Conservation (phyloP, 2,329 filamentous ascomycete genomes). For the Raffaelea arxii region DNA sequence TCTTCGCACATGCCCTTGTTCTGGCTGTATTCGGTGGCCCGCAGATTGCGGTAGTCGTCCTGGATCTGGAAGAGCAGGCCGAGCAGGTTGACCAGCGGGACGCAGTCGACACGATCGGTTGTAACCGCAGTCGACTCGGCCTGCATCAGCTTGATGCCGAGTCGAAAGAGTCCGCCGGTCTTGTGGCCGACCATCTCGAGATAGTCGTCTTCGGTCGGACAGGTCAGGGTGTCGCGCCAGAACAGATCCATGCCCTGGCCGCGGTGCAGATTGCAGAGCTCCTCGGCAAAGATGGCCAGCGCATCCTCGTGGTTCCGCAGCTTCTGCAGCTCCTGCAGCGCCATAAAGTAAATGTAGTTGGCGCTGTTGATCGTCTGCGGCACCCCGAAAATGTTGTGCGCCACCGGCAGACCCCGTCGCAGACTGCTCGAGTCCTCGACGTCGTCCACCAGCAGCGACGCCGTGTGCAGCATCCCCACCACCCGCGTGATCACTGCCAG, state of each 20-base stretch:
- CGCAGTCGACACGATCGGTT: conserved; percentile 67
- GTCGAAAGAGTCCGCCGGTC: conserved; percentile 75
- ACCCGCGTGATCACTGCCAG: conserved; percentile 69
- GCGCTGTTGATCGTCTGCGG: conserved; percentile 86
- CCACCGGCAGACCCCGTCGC: conserved; percentile 70
- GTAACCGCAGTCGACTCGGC: conserved; percentile 49
- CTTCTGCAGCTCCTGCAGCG: conserved; percentile 63
- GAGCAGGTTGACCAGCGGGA: conserved; percentile 75
- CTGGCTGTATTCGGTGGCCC: conserved; percentile 61
- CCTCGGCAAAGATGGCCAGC: conserved; percentile 67
- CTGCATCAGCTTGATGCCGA: conserved; percentile 84
- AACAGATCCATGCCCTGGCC: conserved; percentile 89
- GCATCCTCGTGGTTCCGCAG: conserved; percentile 57
- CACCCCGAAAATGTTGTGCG: conserved; percentile 75
- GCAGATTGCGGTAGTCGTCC: conserved; percentile 89
- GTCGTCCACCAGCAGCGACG: conserved; percentile 76
- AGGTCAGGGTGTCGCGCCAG: conserved; percentile 78
- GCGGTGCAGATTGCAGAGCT: conserved; percentile 74
- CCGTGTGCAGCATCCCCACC: conserved; percentile 77
- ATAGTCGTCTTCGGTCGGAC: conserved; percentile 80
- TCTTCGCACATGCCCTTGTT: conserved; percentile 96
- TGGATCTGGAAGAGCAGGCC: conserved; percentile 85
- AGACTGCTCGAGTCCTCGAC: conserved; percentile 70
- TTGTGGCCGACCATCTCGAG: conserved; percentile 93
- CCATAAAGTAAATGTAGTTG: conserved; percentile 81